Evolutionary conservation across 371 early-diverging fungal species (phyloP).

Genomic region (Mucor plumbeus): DNA sequence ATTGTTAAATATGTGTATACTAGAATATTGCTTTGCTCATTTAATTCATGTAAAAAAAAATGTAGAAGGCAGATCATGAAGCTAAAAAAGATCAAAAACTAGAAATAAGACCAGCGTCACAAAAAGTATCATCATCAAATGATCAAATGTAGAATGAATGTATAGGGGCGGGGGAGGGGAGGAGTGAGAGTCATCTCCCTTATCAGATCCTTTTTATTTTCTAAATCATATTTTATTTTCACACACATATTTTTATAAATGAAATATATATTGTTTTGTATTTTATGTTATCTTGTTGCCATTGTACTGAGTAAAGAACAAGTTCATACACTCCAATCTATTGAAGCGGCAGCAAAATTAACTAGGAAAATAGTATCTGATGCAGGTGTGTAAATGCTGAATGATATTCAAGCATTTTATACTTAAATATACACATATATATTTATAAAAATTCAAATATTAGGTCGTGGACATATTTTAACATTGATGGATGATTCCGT

Average conservation of each 20-base stretch:
- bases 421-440: too few relatives aligned
- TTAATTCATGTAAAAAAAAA: neutral
- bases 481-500: slow-evolving; percentile 44
- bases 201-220: slow-evolving; percentile 9
- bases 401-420: too few relatives aligned
- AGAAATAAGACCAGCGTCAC: slow-evolving; percentile 1
- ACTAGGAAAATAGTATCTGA: slow-evolving; percentile 35
- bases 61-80: slow-evolving; percentile 33
- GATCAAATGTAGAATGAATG: neutral
- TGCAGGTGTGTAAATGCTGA: slow-evolving; percentile 20
- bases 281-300: neutral
- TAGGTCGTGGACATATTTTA: slow-evolving; percentile 14
- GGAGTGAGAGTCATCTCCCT: neutral
- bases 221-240: neutral
- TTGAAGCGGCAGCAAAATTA: slow-evolving; percentile 31
- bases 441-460: too few relatives aligned
- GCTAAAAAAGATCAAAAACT: slow-evolving; percentile 20
- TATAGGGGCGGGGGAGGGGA: neutral
- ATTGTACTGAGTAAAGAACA: neutral
- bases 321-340: slow-evolving; percentile 18
- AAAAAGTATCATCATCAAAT: slow-evolving; percentile 3
- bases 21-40: too few relatives aligned
- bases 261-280: neutral
- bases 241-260: neutral
- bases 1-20: neutral